Evolutionary conservation across 2,329 filamentous ascomycete genomes (phyloP), one percentile per base, ranked within the genome.

Genomic region (Alternaria brassicae): DNA sequence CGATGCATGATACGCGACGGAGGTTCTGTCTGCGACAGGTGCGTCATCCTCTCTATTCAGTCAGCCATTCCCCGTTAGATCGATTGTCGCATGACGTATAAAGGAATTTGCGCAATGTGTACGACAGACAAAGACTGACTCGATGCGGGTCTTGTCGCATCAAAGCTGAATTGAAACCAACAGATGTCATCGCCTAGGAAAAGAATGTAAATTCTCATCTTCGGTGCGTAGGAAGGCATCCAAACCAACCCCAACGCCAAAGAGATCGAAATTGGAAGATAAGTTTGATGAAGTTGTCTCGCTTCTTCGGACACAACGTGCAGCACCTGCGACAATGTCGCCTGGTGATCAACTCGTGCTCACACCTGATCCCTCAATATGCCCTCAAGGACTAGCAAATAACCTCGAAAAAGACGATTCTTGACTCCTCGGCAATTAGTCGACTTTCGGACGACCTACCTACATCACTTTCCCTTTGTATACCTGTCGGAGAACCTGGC

Each of bases 251-350:
- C 13, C 45, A 44, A 12, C 19, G 6, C 56, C 53, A 1, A 64
- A 56, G 61, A 66, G 61, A 12, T 58, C 63, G 4, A 60, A 66
- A 23, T 50, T 77, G 4, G 74, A 77, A 41, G 71, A 75, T 10
- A 76, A 74, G 21, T 60, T 77, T 9, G 68, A 74, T 41, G 69
- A 69, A 39, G 49, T 77, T 2, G 73, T 74, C 4, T 60, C 69
- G 1, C 36, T 77, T 17, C 64, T 75, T 6, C 69, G 68, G n/a
- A 63, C 64, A 4, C 65, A 70, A 34, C 55, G 56, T n/a, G 45
- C 40, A 25, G 17, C 32, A 21, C 15, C 23, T 17, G 32, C 25
- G 15, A 21, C 53, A 28, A 12, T 15, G n/a, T 45, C 47, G 32
- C 34, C 64, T 15, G 12, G 53, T n/a, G 49, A 53, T 13, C 28